Evolutionary conservation across 805 yeast species (phyloP).

Genomic region (Maudiozyma pseudohumilis): DNA sequence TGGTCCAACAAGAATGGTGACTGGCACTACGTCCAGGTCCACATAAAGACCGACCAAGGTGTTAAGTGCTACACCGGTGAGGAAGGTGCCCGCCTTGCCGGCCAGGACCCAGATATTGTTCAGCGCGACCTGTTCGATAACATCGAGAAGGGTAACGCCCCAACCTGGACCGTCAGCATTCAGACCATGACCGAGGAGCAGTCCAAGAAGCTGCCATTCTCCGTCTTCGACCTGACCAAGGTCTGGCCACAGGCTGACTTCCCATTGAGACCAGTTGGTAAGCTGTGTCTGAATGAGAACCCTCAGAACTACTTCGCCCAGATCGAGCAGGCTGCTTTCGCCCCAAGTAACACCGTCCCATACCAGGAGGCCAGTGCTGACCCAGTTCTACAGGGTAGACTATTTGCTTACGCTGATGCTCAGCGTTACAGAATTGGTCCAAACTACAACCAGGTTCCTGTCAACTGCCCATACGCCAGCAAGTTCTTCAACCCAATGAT

Average conservation of each 20-base stretch:
- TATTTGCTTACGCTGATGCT: constrained; percentile 77
- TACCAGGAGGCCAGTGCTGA: constrained; percentile 76
- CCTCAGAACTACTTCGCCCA: constrained; percentile 84
- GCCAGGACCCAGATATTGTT: constrained; percentile 74
- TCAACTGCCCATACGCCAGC: constrained; percentile 66
- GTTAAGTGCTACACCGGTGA: constrained; percentile 45
- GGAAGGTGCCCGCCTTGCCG: constrained; percentile 58
- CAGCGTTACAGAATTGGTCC: constrained; percentile 71
- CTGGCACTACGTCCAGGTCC: constrained; percentile 49
- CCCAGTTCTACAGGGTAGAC: constrained; percentile 73
- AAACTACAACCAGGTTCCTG: constrained; percentile 79
- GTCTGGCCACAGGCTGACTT: constrained; percentile 84
- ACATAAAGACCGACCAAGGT: constrained; percentile 45
- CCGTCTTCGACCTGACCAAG: constrained; percentile 84
- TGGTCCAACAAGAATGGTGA: constrained; percentile 46
- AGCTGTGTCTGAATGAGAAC: constrained; percentile 67
- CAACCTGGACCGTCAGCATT: constrained; percentile 77
- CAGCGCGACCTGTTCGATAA: constrained; percentile 72
- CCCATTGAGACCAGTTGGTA: constrained; percentile 82
- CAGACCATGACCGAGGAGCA: constrained; percentile 82
- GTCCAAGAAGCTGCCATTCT: constrained; percentile 64
- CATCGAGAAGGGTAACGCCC: constrained; percentile 67
- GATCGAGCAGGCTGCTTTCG: constrained; percentile 76
- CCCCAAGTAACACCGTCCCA: constrained; percentile 79
- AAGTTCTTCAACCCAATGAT: constrained; percentile 56